These are phyloP conservation scores for Skeletonema costatum DNA, from an alignment of 108 stramenopile genomes.

Conservation along the genomic window DNA sequence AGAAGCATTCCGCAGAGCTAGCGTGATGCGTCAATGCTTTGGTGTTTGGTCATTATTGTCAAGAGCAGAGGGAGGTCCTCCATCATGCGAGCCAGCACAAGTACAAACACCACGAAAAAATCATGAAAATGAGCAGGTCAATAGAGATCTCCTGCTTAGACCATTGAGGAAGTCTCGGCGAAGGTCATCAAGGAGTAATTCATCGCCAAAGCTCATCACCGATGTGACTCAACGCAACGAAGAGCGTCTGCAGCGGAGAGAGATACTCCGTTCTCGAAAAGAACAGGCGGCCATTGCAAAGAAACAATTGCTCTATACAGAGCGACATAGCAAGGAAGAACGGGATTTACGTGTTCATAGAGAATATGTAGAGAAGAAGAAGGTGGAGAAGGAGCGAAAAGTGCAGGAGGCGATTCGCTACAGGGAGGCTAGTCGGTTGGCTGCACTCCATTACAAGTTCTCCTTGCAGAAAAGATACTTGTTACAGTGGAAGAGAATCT, in stretches of 20 bases:
- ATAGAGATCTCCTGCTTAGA: neutral
- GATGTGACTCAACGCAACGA: slow-evolving; percentile 13
- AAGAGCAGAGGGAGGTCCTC: neutral
- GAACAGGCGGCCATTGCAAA: slow-evolving; percentile 9
- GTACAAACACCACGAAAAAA: neutral
- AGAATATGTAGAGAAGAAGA: slow-evolving; percentile 6
- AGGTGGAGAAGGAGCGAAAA: slow-evolving; percentile 23
- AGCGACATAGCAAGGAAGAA: slow-evolving; percentile 2
- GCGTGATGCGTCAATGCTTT: neutral
- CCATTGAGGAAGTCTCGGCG: neutral
- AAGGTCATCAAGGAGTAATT: neutral
- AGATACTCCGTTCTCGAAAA: slow-evolving; percentile 5
- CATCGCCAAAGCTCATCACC: slow-evolving; percentile 15
- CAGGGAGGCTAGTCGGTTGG: slow-evolving; percentile 30
- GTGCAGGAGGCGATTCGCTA: neutral
- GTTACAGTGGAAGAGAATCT: slow-evolving; percentile 26
- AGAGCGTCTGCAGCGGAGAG: slow-evolving; percentile 25
- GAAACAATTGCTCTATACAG: slow-evolving; percentile 14
- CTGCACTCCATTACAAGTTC: slow-evolving; percentile 26
- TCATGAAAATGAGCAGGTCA: slow-evolving; percentile 1
- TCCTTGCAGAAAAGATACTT: slow-evolving; percentile 18
- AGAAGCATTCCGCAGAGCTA: neutral
- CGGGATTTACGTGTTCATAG: slow-evolving; percentile 15
- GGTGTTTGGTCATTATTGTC: neutral
- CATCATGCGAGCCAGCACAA: neutral